A percentile compares a stretch with the other conserved stretches of the same genome.
Evolutionary conservation across 345 rosid genomes (phyloP).

Genomic region (Nasturtium officinale): DNA sequence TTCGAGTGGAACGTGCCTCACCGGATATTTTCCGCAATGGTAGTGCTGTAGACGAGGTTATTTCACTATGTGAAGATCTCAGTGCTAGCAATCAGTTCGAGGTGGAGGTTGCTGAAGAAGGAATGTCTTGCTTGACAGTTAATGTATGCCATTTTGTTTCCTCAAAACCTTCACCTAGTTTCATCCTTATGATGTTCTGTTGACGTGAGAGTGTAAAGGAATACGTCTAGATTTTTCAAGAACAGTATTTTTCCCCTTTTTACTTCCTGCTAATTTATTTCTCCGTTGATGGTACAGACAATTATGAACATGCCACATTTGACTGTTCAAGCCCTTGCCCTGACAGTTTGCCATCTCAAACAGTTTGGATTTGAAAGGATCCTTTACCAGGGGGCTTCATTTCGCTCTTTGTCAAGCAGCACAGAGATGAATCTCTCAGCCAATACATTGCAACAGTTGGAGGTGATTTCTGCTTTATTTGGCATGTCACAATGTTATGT

Average conservation of each 20-base stretch:
- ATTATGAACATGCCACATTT: slow-evolving; percentile 81
- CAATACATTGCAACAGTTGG: slow-evolving; percentile 88
- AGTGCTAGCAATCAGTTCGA: slow-evolving; percentile 40
- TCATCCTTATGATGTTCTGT: slow-evolving; percentile 10
- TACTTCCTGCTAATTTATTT: slow-evolving; percentile 9
- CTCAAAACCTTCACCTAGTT: neutral
- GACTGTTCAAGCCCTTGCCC: slow-evolving; percentile 83
- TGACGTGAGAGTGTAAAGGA: neutral
- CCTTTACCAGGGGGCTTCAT: slow-evolving; percentile 66
- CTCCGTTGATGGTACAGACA: slow-evolving; percentile 50
- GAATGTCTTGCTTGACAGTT: slow-evolving; percentile 41
- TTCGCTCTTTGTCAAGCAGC: slow-evolving; percentile 70
- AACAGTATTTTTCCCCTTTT: neutral
- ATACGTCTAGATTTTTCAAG: neutral
- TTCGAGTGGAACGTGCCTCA: slow-evolving; percentile 68
- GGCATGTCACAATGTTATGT: slow-evolving; percentile 1
- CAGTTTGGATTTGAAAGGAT: slow-evolving; percentile 93
- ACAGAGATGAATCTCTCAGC: slow-evolving; percentile 84
- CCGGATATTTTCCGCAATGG: slow-evolving; percentile 56
- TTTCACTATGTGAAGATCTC: slow-evolving; percentile 63
- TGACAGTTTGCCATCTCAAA: slow-evolving; percentile 67
- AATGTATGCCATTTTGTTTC: slow-evolving; percentile 47
- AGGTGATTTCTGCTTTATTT: slow-evolving; percentile 51
- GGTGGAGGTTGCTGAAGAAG: slow-evolving; percentile 36
- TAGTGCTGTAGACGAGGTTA: slow-evolving; percentile 73